Evolutionary conservation across 78 protist genomes (phyloP).

Genomic region (Planoprotostelium fungivorum): DNA sequence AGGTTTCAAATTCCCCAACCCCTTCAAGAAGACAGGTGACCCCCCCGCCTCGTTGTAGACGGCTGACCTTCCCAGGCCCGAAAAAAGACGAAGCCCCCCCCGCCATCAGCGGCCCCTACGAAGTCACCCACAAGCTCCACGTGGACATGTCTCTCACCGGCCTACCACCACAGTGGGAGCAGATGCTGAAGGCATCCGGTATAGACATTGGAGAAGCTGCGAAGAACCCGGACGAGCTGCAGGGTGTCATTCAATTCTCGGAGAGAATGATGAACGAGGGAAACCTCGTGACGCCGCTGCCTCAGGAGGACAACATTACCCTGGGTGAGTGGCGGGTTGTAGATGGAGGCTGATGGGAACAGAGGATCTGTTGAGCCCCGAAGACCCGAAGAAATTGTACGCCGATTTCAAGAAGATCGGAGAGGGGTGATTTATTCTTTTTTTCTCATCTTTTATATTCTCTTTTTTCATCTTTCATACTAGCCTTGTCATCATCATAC

Average conservation of each 20-base stretch:
- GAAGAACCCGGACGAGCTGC: neutral
- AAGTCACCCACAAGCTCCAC: neutral
- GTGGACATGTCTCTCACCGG: neutral
- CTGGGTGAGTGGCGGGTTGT: too few species aligned
- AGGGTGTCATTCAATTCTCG: neutral
- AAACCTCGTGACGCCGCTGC: neutral
- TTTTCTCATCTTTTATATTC: too few species aligned
- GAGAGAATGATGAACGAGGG: neutral
- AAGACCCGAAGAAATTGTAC: conserved; percentile 61
- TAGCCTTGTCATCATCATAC: too few species aligned
- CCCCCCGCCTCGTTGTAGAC: too few species aligned
- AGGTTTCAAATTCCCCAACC: too few species aligned
- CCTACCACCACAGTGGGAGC: neutral
- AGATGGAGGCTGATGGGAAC: too few species aligned
- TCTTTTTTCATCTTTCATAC: neutral
- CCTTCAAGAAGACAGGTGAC: too few species aligned
- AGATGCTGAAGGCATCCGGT: neutral
- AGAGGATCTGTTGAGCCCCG: conserved; percentile 46
- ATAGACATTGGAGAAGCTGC: neutral
- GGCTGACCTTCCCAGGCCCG: neutral
- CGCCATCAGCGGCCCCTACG: neutral
- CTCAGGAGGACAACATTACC: neutral
- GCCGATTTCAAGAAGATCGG: conserved; percentile 69
- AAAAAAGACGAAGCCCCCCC: neutral
- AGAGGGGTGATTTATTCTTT: too few species aligned